phyloP scores from a whole-genome alignment of 1,284 basidiomycete genomes.

The Leccinum ponderosum region DNA sequence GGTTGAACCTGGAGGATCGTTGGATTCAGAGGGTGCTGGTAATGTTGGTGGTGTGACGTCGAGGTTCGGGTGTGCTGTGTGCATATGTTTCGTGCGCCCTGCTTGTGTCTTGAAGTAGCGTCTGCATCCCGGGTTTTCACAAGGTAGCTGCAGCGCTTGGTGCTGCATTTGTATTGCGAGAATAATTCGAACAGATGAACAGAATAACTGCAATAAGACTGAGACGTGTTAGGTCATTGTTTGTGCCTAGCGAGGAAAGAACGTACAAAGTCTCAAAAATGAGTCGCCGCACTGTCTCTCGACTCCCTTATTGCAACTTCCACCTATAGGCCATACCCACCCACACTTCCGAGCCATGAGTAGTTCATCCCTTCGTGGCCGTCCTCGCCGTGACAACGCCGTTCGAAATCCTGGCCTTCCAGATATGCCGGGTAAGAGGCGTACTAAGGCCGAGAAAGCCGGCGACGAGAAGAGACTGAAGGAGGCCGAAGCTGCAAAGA shows the following conservation, averaged over 20 bases:
- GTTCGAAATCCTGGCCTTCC: background rate
- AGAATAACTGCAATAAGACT: background rate
- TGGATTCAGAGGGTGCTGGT: background rate
- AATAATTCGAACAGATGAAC: too few species aligned
- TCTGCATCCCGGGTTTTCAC: background rate
- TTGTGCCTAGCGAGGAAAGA: background rate
- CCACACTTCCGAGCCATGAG: background rate
- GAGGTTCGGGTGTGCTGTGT: background rate
- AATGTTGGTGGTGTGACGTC: background rate
- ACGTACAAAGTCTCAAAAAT: background rate
- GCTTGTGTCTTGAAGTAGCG: background rate
- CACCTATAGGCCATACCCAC: background rate
- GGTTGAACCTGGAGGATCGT: background rate
- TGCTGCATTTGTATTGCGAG: background rate
- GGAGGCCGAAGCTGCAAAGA: background rate
- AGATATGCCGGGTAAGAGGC: background rate
- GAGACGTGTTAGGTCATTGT: background rate
- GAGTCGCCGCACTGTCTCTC: too few species aligned
- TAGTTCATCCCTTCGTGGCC: background rate
- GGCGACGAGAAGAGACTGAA: background rate
- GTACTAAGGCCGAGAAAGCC: background rate
- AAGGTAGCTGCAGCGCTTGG: background rate
- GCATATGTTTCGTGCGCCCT: background rate
- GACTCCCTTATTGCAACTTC: background rate
- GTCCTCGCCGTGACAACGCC: background rate